These are phyloP conservation scores for Leccinellum albellum DNA, from an alignment of 768 basidiomycete genomes.

Conservation along the genomic window DNA sequence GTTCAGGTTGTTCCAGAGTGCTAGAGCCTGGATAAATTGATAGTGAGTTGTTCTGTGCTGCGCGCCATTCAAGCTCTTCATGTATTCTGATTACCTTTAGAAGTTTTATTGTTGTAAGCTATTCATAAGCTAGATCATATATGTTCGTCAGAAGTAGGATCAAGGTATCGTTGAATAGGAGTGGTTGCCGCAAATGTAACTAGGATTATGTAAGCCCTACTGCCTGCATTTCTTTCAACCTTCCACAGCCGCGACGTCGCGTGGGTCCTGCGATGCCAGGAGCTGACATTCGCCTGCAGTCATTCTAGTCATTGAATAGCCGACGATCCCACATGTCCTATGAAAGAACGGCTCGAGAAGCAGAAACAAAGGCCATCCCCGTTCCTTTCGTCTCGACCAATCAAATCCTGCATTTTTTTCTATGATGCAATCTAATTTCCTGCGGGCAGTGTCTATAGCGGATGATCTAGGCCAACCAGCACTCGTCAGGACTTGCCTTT, in stretches of 20 bases:
- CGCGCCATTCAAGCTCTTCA: constrained; percentile 26
- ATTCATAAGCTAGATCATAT: neutral
- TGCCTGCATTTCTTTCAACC: too few species aligned
- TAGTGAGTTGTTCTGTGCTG: constrained; percentile 12
- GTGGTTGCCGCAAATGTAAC: too few species aligned
- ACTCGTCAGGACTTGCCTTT: constrained; percentile 16
- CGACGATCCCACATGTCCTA: neutral
- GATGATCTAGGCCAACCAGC: constrained; percentile 1
- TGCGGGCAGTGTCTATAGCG: neutral
- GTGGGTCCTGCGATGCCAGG: too few species aligned
- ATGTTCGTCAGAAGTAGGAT: neutral
- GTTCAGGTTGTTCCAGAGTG: constrained; percentile 94
- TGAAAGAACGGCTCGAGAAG: neutral
- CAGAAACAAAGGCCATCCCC: constrained; percentile 16
- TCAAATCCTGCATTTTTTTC: neutral
- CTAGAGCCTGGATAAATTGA: constrained; percentile 57
- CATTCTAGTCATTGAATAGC: neutral
- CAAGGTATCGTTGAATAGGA: too few species aligned
- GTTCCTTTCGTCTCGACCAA: constrained; percentile 1
- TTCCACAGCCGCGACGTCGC: too few species aligned
- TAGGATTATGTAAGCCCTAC: neutral
- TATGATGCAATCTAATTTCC: constrained; percentile 10
- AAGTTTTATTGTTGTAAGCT: constrained; percentile 5
- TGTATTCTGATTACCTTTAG: neutral
- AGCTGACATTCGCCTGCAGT: neutral